Evolutionary conservation across 1,284 basidiomycete species (phyloP).

Genomic region (Stygiomarasmius scandens): DNA sequence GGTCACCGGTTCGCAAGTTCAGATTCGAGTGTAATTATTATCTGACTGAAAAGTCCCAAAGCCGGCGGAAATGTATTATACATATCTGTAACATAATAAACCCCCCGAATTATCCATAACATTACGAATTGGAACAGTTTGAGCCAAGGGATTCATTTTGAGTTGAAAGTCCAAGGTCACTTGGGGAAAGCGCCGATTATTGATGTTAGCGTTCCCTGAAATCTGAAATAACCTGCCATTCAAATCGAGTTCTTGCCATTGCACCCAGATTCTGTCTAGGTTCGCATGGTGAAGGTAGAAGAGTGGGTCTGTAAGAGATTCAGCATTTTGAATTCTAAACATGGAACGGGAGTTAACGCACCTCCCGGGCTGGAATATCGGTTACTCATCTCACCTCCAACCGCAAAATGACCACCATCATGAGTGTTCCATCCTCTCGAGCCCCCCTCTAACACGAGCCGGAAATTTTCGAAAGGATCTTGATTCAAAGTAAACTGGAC

Average conservation of each 20-base stretch:
- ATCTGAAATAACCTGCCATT: constrained; percentile 13
- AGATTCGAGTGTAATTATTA: too few relatives aligned
- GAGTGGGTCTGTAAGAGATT: constrained; percentile 10
- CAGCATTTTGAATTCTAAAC: too few relatives aligned
- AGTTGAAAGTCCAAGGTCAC: constrained; percentile 26
- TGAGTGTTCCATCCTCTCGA: constrained; percentile 25
- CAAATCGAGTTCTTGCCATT: constrained; percentile 14
- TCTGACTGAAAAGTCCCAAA: too few relatives aligned
- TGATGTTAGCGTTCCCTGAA: constrained; percentile 10
- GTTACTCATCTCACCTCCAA: constrained; percentile 39
- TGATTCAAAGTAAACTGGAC: constrained; percentile 27
- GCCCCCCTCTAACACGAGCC: constrained; percentile 35
- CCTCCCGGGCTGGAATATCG: constrained; percentile 39
- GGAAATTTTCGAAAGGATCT: constrained; percentile 34
- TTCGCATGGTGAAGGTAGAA: constrained; percentile 21
- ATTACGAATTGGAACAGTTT: constrained; percentile 24
- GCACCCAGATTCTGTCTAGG: constrained; percentile 19
- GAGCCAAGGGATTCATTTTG: constrained; percentile 21
- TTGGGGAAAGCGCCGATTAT: not conserved
- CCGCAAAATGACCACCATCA: constrained; percentile 34
- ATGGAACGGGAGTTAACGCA: constrained; percentile 20
- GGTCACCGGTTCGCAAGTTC: too few relatives aligned
- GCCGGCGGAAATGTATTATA: not conserved
- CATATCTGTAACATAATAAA: constrained; percentile 2
- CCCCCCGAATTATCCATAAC: constrained; percentile 28